These are phyloP conservation scores for Cicer judaicum DNA, from an alignment of 306 rosid genomes.

Conservation along the genomic window DNA sequence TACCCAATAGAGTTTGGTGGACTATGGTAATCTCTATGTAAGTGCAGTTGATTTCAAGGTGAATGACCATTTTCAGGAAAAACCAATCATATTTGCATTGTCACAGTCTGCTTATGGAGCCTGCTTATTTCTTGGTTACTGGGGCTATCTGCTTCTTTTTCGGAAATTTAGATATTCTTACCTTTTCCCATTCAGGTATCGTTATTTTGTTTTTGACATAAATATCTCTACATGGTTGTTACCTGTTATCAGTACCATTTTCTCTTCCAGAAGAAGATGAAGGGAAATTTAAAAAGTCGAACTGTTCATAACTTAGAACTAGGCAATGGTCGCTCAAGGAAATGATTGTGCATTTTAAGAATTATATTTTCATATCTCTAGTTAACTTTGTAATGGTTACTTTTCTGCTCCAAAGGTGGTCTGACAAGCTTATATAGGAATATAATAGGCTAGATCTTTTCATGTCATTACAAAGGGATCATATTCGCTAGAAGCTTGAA, in stretches of 20 bases:
- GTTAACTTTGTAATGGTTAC: slow-evolving; percentile 19
- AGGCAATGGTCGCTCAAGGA: slow-evolving; percentile 18
- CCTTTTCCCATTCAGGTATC: slow-evolving; percentile 88
- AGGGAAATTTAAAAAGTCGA: neutral
- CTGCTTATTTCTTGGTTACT: slow-evolving; percentile 83
- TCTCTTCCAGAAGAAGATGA: slow-evolving; percentile 29
- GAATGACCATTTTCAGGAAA: slow-evolving; percentile 72
- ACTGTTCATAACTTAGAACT: slow-evolving; percentile 31
- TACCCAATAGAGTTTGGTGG: slow-evolving; percentile 27
- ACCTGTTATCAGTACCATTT: slow-evolving; percentile 10
- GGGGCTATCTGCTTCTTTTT: slow-evolving; percentile 76
- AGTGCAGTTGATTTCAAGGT: slow-evolving; percentile 43
- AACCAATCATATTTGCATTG: slow-evolving; percentile 73
- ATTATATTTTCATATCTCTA: slow-evolving; percentile 30
- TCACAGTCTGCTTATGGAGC: slow-evolving; percentile 93
- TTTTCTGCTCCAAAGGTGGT: slow-evolving; percentile 29
- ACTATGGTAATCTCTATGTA: slow-evolving; percentile 32
- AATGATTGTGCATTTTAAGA: slow-evolving; percentile 21
- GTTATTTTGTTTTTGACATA: slow-evolving; percentile 28
- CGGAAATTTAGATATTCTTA: slow-evolving; percentile 54
- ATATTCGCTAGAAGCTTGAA: slow-evolving; percentile 1
- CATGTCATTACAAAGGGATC: slow-evolving; percentile 20
- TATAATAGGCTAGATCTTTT: slow-evolving; percentile 13
- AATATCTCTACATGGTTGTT: slow-evolving; percentile 13
- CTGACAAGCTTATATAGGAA: neutral